Conservation (phyloP, 179 eudicot genomes). For the Carnegiea gigantea region DNA sequence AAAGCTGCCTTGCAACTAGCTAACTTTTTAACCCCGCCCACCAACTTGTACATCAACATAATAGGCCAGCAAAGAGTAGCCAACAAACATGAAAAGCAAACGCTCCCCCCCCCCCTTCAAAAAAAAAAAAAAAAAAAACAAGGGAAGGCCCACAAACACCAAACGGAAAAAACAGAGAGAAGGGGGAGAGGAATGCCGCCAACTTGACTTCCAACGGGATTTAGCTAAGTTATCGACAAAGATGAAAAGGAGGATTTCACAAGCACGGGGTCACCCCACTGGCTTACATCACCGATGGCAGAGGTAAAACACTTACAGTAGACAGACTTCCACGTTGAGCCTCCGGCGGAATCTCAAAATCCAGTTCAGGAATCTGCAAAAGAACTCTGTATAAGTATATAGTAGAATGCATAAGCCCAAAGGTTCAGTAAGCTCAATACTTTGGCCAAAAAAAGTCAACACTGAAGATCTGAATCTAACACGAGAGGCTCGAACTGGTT, state of each 20-base stretch:
- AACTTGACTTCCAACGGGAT: not conserved
- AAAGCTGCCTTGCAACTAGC: not conserved
- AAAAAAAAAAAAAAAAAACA: too few relatives aligned
- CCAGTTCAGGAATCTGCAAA: slow-evolving; percentile 87
- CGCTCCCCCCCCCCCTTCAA: not conserved
- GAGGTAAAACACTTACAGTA: slow-evolving; percentile 54
- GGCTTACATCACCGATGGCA: not conserved
- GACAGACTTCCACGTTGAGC: slow-evolving; percentile 96
- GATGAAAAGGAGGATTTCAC: not conserved
- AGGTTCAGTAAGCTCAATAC: not conserved
- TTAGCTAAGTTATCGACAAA: not conserved
- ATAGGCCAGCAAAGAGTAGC: not conserved
- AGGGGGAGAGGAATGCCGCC: not conserved
- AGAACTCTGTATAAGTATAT: slow-evolving; percentile 20
- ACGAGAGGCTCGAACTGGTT: not conserved
- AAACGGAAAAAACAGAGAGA: not conserved
- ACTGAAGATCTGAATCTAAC: not conserved
- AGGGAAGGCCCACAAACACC: not conserved
- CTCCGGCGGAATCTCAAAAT: slow-evolving; percentile 96
- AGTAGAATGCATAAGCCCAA: not conserved
- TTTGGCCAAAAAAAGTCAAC: not conserved
- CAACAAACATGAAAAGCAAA: not conserved
- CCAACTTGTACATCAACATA: not conserved
- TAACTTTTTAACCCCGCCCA: not conserved
- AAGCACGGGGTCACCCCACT: not conserved